These are phyloP conservation scores for Antitrichia curtipendula DNA, from an alignment of 225 moss, liverwort and hornwort genomes.

Conservation along the genomic window DNA sequence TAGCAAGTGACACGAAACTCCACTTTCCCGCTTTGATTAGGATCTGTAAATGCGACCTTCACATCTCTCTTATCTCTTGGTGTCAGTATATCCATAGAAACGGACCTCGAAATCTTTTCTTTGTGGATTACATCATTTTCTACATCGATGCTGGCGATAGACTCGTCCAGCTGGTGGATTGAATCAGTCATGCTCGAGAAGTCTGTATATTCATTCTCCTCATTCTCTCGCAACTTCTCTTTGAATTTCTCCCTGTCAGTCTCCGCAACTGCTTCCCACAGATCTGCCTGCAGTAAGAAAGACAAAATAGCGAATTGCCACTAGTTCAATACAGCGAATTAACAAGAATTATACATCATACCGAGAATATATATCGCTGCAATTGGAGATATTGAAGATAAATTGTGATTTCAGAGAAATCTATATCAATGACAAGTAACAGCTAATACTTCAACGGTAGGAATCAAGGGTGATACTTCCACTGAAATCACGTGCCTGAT, in stretches of 20 bases:
- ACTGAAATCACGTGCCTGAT: conserved; percentile 39
- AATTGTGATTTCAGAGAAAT: background rate
- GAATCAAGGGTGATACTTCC: background rate
- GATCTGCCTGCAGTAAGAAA: conserved; percentile 12
- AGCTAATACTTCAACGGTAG: background rate
- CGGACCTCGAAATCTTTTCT: conserved; percentile 10
- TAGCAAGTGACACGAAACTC: conserved; percentile 81
- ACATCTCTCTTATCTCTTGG: conserved; percentile 22
- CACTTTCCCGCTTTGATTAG: conserved; percentile 38
- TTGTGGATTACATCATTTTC: conserved; percentile 22
- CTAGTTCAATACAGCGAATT: background rate
- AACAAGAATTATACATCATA: background rate
- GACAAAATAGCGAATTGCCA: background rate
- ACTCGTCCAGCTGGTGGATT: conserved; percentile 15
- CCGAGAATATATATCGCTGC: background rate
- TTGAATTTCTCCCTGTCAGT: conserved; percentile 47
- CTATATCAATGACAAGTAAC: background rate
- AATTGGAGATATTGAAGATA: background rate
- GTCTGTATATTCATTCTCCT: conserved; percentile 19
- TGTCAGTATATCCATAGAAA: conserved; percentile 23
- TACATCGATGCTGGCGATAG: conserved; percentile 13
- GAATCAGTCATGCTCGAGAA: conserved; percentile 13
- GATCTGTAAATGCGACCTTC: conserved; percentile 58
- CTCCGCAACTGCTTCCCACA: conserved; percentile 43
- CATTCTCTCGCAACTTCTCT: conserved; percentile 42